Evolutionary conservation across 1,139 yeast species (phyloP).

Genomic region (Saccharomyces hybrid): DNA sequence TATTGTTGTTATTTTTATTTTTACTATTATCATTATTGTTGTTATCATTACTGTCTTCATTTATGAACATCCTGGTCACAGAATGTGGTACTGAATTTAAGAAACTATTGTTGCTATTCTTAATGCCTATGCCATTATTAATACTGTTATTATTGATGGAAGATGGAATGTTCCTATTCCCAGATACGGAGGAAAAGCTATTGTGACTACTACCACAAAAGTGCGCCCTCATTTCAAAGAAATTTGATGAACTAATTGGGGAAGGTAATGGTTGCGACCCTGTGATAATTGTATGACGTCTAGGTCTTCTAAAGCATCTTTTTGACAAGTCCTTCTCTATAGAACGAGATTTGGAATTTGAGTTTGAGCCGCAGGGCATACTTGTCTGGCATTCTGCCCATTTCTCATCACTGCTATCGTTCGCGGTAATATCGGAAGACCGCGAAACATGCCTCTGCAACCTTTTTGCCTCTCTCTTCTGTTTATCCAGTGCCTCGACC

Average conservation of each 20-base stretch:
- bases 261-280: constrained; percentile 85
- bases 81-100: not conserved
- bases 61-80: not conserved
- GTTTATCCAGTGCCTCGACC: constrained; percentile 49
- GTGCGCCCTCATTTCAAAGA: constrained; percentile 31
- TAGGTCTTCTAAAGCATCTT: constrained; percentile 40
- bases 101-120: not conserved
- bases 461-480: constrained; percentile 38
- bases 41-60: not conserved
- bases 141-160: not conserved
- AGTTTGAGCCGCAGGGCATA: not conserved
- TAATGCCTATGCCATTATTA: not conserved
- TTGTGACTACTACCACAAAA: constrained; percentile 15
- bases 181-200: constrained; percentile 1
- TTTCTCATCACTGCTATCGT: not conserved
- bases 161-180: not conserved
- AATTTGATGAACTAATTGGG: constrained; percentile 48
- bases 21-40: not conserved
- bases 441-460: constrained; percentile 32
- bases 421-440: not conserved
- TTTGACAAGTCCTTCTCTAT: not conserved
- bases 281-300: constrained; percentile 71
- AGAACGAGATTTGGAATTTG: constrained; percentile 1
- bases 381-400: not conserved
- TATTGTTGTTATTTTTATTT: not conserved